Base-by-base conservation (phyloP, 768 basidiomycete genomes). In the Lentinula raphanica region DNA sequence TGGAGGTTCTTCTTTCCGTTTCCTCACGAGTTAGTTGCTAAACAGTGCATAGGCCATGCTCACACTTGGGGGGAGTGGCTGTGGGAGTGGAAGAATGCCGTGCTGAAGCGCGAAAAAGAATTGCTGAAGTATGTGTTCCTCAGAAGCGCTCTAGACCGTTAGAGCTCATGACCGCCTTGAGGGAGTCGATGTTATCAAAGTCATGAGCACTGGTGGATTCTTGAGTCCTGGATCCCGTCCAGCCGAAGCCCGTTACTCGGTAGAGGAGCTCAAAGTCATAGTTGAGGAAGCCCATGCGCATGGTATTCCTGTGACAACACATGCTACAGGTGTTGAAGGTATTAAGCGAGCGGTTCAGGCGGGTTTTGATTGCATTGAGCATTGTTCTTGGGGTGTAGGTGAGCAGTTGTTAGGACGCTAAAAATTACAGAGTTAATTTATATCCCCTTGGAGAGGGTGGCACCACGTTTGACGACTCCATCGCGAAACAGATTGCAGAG, bases 221-320 rank as follows among this genome's bases (percentile, higher is more conserved):
- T 23, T 56, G 40, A 56, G 35, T 21, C 35, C 54, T 45, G 54
- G 54, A 12, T 38, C 35, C 5, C 23, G 25, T 13, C 54, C 54
- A 27, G 25, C 40, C 4, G 25, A 45, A 32, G 54, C 54, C n/a
- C 23, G 54, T 15, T 56, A 40, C 28, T 38, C 54, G 13, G 25
- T 56, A 3, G 54, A 56, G 40, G 54, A 56, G 54, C 54, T 56
- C 54, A 56, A 28, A 40, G 54, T 40, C 3, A 56, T 56, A 27
- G 54, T 46, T 21, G 25, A 23, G 13, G 54, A 56, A 44, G 54
- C 54, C 23, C 54, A 56, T n/a, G 39, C 38, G 17, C 21, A 32
- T 45, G 38, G 54, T n/a, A 56, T 56, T 23, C 54, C 54, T 23
- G 39, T 44, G n/a, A 56, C 54, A 28, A 56, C 54, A 15, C 54